A percentile compares a stretch with the other conserved stretches of the same genome.
Conservation (phyloP, 202 grass and related monocot genomes). For the Bolboschoenoplectus hybrid region DNA sequence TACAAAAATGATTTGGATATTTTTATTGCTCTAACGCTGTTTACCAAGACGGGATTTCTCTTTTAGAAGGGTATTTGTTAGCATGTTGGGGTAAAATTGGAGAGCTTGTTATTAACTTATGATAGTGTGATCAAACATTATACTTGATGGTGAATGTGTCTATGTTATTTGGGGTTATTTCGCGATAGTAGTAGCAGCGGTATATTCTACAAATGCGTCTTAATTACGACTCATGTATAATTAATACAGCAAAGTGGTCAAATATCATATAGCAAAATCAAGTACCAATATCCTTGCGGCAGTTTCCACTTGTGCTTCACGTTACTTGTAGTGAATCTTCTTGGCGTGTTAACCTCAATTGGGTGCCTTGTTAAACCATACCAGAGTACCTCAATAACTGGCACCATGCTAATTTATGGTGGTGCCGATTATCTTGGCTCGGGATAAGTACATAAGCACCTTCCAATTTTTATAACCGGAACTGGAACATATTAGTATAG, state of each 20-base stretch:
- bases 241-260: neutral
- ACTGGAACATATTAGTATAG: neutral
- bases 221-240: neutral
- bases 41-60: neutral
- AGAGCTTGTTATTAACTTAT: neutral
- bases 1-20: neutral
- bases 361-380: neutral
- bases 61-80: constrained; percentile 11
- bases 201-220: neutral
- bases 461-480: neutral
- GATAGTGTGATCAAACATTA: neutral
- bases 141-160: neutral
- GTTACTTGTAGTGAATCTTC: neutral
- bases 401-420: neutral
- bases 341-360: neutral
- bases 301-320: neutral
- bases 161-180: neutral
- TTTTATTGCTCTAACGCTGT: neutral
- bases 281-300: neutral
- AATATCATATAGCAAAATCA: neutral
- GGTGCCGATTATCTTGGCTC: neutral
- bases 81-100: neutral
- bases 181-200: neutral
- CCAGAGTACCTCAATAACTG: neutral
- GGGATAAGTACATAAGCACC: neutral